These are phyloP conservation scores for Zygosaccharomyces bailii DNA, from an alignment of 805 yeast species.

Conservation along the genomic window DNA sequence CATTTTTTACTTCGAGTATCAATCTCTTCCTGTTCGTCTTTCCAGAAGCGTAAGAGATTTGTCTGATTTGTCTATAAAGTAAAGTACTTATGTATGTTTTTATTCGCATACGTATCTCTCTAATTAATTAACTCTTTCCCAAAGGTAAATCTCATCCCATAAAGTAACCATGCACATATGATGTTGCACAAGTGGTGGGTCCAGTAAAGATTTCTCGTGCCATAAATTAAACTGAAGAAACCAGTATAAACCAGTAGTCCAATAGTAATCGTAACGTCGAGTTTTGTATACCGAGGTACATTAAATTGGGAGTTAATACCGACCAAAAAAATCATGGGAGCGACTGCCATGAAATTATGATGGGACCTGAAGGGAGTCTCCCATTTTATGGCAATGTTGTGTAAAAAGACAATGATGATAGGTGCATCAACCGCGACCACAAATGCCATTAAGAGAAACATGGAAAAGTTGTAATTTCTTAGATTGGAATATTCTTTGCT, in stretches of 20 bases:
- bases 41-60: not conserved
- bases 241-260: constrained; percentile 49
- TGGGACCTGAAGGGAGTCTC: constrained; percentile 81
- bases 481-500: constrained; percentile 31
- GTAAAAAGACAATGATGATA: constrained; percentile 73
- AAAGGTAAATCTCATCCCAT: constrained; percentile 4
- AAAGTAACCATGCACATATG: constrained; percentile 43
- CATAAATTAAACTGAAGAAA: constrained; percentile 64
- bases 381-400: constrained; percentile 75
- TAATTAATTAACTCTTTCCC: not conserved
- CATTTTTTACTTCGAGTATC: not conserved
- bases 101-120: not conserved
- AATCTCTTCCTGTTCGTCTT: not conserved
- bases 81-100: no score
- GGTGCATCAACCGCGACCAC: constrained; percentile 77
- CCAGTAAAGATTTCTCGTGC: constrained; percentile 81
- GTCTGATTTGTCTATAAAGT: not conserved
- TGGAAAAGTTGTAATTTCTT: constrained; percentile 58
- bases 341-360: constrained; percentile 73
- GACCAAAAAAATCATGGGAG: constrained; percentile 64
- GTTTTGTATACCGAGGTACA: constrained; percentile 38
- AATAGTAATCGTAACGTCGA: constrained; percentile 36
- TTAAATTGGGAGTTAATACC: constrained; percentile 51
- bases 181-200: constrained; percentile 72
- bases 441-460: constrained; percentile 70